These are phyloP conservation scores for Niveomyces coronatus DNA, from an alignment of 2,329 filamentous ascomycete species.

Conservation along the genomic window DNA sequence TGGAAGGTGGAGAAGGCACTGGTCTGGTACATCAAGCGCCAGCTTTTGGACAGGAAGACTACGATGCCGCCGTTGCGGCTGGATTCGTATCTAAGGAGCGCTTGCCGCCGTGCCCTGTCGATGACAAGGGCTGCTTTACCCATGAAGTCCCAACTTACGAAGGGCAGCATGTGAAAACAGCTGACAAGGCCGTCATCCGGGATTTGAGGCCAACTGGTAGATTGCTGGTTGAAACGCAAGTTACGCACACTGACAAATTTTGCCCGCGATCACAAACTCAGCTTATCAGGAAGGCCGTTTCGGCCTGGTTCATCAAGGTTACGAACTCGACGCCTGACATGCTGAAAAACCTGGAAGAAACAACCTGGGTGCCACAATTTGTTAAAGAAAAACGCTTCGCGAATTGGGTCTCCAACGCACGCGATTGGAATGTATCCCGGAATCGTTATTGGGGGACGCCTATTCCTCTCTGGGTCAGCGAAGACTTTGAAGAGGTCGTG, in stretches of 20 bases:
- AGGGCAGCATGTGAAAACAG: conserved; percentile 82
- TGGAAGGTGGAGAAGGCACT: conserved; percentile 81
- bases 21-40: conserved; percentile 92
- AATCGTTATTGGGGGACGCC: conserved; percentile 96
- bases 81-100: conserved; percentile 70
- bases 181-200: conserved; percentile 90
- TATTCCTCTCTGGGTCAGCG: conserved; percentile 83
- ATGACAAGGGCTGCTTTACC: conserved; percentile 73
- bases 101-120: conserved; percentile 82
- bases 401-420: conserved; percentile 83
- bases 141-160: conserved; percentile 68
- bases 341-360: conserved; percentile 80
- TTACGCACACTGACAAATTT: conserved; percentile 87
- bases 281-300: conserved; percentile 83
- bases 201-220: conserved; percentile 67
- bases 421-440: conserved; percentile 90
- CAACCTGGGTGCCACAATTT: conserved; percentile 83
- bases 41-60: conserved; percentile 94
- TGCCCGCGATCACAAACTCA: conserved; percentile 93
- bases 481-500: conserved; percentile 76
- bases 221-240: conserved; percentile 73
- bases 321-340: conserved; percentile 74
- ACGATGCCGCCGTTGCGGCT: conserved; percentile 64
- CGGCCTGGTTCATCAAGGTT: conserved; percentile 92
- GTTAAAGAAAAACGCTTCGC: conserved; percentile 88